Evolutionary conservation across 352 stramenopile species (phyloP).

Genomic region (Albugo candida): DNA sequence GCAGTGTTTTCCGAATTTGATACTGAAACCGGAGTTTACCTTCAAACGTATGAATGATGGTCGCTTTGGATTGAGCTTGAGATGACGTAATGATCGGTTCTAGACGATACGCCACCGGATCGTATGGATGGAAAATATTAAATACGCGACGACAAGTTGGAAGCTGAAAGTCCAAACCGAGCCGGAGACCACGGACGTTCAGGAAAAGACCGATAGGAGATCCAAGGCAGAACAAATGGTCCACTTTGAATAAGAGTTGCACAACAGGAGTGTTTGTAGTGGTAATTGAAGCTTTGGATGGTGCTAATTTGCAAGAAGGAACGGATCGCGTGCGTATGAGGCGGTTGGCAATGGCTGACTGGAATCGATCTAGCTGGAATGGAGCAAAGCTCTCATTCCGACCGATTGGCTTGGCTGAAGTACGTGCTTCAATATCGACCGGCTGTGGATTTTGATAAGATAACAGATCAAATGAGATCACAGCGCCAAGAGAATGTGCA

Average conservation of each 20-base stretch:
- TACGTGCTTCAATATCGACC: background rate
- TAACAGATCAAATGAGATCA: conserved; percentile 86
- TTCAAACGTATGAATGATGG: conserved; percentile 73
- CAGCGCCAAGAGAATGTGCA: conserved; percentile 74
- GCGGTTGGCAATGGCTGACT: too few species aligned
- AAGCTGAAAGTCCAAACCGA: conserved; percentile 45
- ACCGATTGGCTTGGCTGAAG: background rate
- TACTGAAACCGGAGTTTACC: conserved; percentile 72
- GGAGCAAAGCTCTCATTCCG: background rate
- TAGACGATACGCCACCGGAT: conserved; percentile 90
- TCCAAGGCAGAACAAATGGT: conserved; percentile 80
- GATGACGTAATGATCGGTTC: conserved; percentile 82
- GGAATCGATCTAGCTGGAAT: background rate
- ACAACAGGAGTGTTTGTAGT: conserved; percentile 4
- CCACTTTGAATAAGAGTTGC: conserved; percentile 53
- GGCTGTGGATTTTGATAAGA: conserved; percentile 21
- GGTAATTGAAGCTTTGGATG: background rate
- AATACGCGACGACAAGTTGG: conserved; percentile 72
- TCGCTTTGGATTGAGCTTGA: conserved; percentile 55
- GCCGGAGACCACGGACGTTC: conserved; percentile 75
- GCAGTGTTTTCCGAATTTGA: conserved; percentile 65
- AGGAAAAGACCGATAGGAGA: conserved; percentile 83
- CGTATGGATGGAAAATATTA: conserved; percentile 91
- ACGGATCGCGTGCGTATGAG: too few species aligned
- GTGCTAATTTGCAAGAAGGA: background rate